A percentile compares a stretch with the other conserved stretches of the same genome.
These are phyloP conservation scores for Trichothecium sympodiale DNA, from an alignment of 2,329 filamentous ascomycete species.

Conservation along the genomic window DNA sequence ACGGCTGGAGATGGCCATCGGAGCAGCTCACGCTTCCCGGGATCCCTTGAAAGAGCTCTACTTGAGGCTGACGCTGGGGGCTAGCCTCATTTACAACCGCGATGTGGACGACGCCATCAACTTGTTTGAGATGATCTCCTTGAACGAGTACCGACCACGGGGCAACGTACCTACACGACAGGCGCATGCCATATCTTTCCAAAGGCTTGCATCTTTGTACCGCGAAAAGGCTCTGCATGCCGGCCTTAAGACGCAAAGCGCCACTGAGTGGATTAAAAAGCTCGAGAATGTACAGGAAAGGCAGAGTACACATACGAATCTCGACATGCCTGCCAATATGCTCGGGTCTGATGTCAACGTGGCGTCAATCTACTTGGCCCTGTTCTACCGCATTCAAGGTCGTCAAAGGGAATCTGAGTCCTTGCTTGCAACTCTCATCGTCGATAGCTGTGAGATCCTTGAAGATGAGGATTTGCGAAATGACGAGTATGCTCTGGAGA, in stretches of 20 bases:
- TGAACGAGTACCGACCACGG: conserved; percentile 24
- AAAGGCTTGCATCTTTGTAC: conserved; percentile 25
- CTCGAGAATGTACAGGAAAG: conserved; percentile 23
- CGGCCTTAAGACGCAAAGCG: conserved; percentile 15
- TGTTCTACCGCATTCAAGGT: conserved; percentile 23
- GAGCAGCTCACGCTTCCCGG: conserved; percentile 19
- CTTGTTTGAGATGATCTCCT: conserved; percentile 23
- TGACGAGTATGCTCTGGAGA: conserved; percentile 29
- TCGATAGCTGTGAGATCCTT: conserved; percentile 25
- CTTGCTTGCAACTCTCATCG: conserved; percentile 20
- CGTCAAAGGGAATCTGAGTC: conserved; percentile 14
- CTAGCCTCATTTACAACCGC: conserved; percentile 21
- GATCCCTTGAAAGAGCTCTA: conserved; percentile 25
- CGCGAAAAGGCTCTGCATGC: conserved; percentile 20
- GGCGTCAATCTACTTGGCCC: conserved; percentile 26
- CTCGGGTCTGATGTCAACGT: conserved; percentile 29
- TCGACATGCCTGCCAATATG: conserved; percentile 27
- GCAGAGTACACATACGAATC: conserved; percentile 25
- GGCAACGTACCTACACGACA: conserved; percentile 27
- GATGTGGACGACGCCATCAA: conserved; percentile 21
- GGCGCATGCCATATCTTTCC: conserved; percentile 27
- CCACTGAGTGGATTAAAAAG: conserved; percentile 19
- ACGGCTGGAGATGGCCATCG: conserved; percentile 19
- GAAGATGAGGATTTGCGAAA: conserved; percentile 29
- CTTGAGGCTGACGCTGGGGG: conserved; percentile 24